These are phyloP conservation scores for Cercospora canescens DNA, from an alignment of 2,329 filamentous ascomycete genomes.

Conservation along the genomic window DNA sequence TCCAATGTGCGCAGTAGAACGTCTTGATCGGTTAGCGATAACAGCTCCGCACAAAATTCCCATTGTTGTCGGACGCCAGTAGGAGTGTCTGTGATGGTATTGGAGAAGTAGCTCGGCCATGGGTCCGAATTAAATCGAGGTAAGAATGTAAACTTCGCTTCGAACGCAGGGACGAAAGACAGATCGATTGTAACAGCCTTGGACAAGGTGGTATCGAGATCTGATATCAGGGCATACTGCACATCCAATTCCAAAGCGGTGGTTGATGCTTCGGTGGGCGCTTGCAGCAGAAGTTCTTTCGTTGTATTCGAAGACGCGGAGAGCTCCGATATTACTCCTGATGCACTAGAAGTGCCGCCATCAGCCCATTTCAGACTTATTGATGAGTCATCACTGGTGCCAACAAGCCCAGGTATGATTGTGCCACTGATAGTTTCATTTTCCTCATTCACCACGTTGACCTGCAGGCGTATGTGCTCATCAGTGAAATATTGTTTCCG, in stretches of 20 bases:
- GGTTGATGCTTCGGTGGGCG: conserved; percentile 49
- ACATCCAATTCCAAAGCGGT: conserved; percentile 73
- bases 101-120: conserved; percentile 85
- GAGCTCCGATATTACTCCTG: conserved; percentile 14
- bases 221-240: conserved; percentile 75
- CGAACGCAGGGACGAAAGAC: conserved; percentile 78
- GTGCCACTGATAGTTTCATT: conserved; percentile 73
- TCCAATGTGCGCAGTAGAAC: conserved; percentile 64
- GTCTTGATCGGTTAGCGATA: conserved; percentile 71
- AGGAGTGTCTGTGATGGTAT: conserved; percentile 33
- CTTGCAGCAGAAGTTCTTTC: conserved; percentile 33
- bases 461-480: conserved; percentile 67
- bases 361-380: conserved; percentile 31
- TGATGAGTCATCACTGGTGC: conserved; percentile 11
- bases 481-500: conserved; percentile 80
- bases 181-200: conserved; percentile 71
- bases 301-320: conserved; percentile 13
- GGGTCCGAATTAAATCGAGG: conserved; percentile 73
- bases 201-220: conserved; percentile 76
- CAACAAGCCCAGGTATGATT: conserved; percentile 56
- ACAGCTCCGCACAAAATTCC: conserved; percentile 69
- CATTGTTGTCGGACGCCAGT: conserved; percentile 77
- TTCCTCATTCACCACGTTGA: conserved; percentile 79
- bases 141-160: conserved; percentile 84
- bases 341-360: conserved; percentile 25